Conservation (phyloP, 75 land plant genomes). For the Sequoiadendron giganteum region DNA sequence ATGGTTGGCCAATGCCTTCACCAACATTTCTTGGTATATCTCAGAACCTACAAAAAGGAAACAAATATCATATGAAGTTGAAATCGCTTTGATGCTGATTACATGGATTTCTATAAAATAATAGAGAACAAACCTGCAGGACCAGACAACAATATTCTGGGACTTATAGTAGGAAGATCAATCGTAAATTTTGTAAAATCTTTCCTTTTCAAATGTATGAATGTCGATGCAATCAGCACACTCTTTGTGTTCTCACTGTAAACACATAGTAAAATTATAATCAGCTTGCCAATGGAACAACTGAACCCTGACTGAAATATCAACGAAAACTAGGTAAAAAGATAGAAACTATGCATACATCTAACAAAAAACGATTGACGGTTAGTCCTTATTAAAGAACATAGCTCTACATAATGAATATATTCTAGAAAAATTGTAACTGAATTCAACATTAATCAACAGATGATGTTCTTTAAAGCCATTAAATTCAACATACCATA, state of each 20-base stretch:
- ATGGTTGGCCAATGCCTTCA: slow-evolving; percentile 41
- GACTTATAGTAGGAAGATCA: slow-evolving; percentile 55
- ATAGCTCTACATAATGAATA: neutral
- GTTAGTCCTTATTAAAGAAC: neutral
- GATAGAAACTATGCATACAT: neutral
- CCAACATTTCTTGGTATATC: slow-evolving; percentile 61
- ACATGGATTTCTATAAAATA: neutral
- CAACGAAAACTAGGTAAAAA: neutral
- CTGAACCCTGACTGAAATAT: neutral
- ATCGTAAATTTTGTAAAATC: slow-evolving; percentile 54
- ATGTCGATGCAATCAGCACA: slow-evolving; percentile 55
- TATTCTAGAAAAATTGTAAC: neutral
- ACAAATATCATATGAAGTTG: neutral
- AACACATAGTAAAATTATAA: neutral
- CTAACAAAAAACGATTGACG: neutral
- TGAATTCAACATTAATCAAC: neutral
- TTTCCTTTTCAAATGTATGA: slow-evolving; percentile 58
- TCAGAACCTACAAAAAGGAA: slow-evolving; percentile 46
- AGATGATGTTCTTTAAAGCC: neutral
- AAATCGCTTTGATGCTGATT: neutral
- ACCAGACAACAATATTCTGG: slow-evolving; percentile 73
- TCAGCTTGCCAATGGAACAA: neutral
- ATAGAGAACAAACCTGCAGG: slow-evolving; percentile 58
- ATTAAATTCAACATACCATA: neutral
- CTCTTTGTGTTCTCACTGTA: slow-evolving; percentile 82